These are phyloP conservation scores for Trametes cingulata DNA, from an alignment of 768 basidiomycete genomes.

Conservation along the genomic window DNA sequence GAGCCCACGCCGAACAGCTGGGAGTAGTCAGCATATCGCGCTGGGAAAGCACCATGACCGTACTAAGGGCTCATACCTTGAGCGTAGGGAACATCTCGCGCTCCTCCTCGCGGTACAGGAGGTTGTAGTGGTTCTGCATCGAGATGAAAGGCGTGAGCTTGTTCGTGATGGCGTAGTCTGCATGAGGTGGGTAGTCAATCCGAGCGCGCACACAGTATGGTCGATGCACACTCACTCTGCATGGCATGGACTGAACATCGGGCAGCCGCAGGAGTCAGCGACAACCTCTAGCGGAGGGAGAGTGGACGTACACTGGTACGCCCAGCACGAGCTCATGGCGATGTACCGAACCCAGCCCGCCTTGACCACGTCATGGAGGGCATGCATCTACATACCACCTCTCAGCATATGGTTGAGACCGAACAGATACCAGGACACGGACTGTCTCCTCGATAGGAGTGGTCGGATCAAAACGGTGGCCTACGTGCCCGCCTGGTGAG, in stretches of 20 bases:
- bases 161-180: conserved; percentile 39
- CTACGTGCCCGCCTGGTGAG: not conserved
- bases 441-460: conserved; percentile 44
- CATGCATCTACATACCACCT: conserved; percentile 3
- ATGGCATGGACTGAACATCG: conserved; percentile 30
- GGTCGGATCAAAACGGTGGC: conserved; percentile 33
- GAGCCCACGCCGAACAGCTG: conserved; percentile 38
- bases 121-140: conserved; percentile 49
- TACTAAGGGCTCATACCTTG: conserved; percentile 23
- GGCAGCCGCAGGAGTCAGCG: not conserved
- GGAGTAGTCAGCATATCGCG: not conserved
- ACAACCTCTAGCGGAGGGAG: not conserved
- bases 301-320: conserved; percentile 31
- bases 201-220: no score
- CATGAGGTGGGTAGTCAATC: no score
- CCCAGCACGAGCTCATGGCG: conserved; percentile 36
- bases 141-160: conserved; percentile 44
- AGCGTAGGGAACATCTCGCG: conserved; percentile 43
- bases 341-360: conserved; percentile 43
- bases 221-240: conserved; percentile 26
- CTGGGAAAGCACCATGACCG: not conserved
- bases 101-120: conserved; percentile 50
- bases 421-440: no score
- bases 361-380: conserved; percentile 43
- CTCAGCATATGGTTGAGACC: no score